These are phyloP conservation scores for Aspergillus sp. DNA, from an alignment of 2,329 filamentous ascomycete species.

Conservation along the genomic window DNA sequence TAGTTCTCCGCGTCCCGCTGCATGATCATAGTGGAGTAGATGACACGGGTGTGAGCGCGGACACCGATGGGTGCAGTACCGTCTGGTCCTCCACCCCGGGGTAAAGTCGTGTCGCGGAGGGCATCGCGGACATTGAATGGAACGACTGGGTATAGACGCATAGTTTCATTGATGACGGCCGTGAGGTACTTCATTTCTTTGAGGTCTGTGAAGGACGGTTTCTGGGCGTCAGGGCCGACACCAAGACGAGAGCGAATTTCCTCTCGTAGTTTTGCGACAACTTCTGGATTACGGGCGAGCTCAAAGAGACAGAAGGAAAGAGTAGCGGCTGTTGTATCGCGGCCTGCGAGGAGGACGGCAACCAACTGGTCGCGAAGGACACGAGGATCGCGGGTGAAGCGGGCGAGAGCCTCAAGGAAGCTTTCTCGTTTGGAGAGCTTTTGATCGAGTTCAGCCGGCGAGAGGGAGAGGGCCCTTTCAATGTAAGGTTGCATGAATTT, in stretches of 20 bases:
- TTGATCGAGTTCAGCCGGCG: slow-evolving; percentile 65
- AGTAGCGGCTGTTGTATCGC: slow-evolving; percentile 78
- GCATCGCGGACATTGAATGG: slow-evolving; percentile 74
- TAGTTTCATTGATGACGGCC: slow-evolving; percentile 68
- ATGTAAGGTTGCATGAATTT: slow-evolving; percentile 74
- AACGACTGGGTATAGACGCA: slow-evolving; percentile 72
- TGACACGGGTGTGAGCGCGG: slow-evolving; percentile 43
- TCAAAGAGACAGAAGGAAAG: slow-evolving; percentile 82
- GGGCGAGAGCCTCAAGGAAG: slow-evolving; percentile 79
- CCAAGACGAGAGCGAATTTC: slow-evolving; percentile 71
- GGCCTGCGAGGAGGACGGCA: slow-evolving; percentile 73
- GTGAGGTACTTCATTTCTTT: slow-evolving; percentile 82
- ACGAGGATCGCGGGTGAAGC: slow-evolving; percentile 61
- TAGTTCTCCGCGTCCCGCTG: slow-evolving; percentile 49
- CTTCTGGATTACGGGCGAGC: slow-evolving; percentile 64
- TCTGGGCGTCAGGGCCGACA: slow-evolving; percentile 44
- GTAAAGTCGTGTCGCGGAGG: slow-evolving; percentile 69
- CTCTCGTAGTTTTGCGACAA: slow-evolving; percentile 62
- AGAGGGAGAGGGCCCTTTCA: slow-evolving; percentile 64
- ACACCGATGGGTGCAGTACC: slow-evolving; percentile 42
- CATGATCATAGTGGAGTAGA: slow-evolving; percentile 51
- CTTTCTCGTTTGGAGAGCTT: slow-evolving; percentile 70
- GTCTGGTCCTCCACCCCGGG: slow-evolving; percentile 55
- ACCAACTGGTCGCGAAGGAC: slow-evolving; percentile 81
- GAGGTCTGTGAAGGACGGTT: slow-evolving; percentile 67